Conservation (phyloP, 179 eudicot species). For the Camellia oleifera region DNA sequence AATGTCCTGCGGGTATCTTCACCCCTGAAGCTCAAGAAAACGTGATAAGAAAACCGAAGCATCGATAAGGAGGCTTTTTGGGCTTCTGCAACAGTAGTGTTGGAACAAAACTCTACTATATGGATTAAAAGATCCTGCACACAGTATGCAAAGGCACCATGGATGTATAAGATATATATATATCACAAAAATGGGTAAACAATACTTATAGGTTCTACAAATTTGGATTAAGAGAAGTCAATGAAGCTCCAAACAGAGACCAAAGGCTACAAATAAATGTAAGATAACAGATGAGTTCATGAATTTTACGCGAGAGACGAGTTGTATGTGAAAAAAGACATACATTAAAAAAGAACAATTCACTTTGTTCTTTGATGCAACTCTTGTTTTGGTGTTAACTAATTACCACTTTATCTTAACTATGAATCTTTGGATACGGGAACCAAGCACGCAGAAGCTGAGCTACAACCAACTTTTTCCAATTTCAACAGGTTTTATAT, state of each 20-base stretch:
- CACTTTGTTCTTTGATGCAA: no score
- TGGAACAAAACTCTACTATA: neutral
- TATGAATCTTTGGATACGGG: neutral
- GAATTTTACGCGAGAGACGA: neutral
- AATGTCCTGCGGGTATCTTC: constrained; percentile 11
- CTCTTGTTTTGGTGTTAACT: no score
- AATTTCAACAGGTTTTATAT: no score
- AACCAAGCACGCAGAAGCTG: neutral
- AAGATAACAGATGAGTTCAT: neutral
- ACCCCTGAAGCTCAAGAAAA: constrained; percentile 5
- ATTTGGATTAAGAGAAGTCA: neutral
- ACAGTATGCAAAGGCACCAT: neutral
- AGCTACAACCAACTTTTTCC: no score
- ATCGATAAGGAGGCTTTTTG: neutral
- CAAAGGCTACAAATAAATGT: neutral
- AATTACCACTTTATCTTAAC: no score
- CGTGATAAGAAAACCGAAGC: neutral
- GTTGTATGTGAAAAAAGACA: neutral
- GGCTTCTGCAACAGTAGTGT: neutral
- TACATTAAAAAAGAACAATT: no score
- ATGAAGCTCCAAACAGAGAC: neutral
- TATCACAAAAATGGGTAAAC: neutral
- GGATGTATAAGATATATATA: neutral
- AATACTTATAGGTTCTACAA: neutral
- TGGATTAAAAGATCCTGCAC: neutral